phyloP scores from a whole-genome alignment of 2,329 filamentous ascomycete genomes.

The Nothophaeocryptopus gaeumannii region DNA sequence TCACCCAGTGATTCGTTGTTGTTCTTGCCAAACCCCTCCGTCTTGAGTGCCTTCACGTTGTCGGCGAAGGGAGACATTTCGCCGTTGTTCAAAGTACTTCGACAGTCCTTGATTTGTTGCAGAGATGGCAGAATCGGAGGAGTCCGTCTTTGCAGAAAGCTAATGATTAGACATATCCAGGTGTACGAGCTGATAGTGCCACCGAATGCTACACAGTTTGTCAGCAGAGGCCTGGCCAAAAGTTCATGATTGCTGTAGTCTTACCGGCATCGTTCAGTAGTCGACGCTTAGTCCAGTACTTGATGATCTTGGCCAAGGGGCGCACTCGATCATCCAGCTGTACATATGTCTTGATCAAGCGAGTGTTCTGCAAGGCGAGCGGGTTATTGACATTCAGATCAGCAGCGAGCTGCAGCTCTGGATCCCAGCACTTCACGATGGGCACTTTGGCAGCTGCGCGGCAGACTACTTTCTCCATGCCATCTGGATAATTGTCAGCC shows the following conservation, averaged over 20 bases:
- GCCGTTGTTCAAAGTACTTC: constrained; percentile 61
- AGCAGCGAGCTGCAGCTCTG: constrained; percentile 80
- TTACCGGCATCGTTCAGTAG: constrained; percentile 94
- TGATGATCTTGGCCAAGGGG: constrained; percentile 92
- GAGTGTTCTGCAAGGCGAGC: constrained; percentile 87
- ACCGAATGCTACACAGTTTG: constrained; percentile 66
- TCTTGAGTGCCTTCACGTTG: constrained; percentile 61
- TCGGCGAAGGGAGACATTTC: constrained; percentile 78
- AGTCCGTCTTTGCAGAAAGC: constrained; percentile 84
- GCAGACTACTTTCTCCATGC: constrained; percentile 95
- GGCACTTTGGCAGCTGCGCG: constrained; percentile 93
- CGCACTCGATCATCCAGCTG: constrained; percentile 87
- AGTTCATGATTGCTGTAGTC: constrained; percentile 30
- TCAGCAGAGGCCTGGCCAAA: constrained; percentile 11
- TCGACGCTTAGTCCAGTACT: constrained; percentile 91
- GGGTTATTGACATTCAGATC: constrained; percentile 99
- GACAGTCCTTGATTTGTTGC: constrained; percentile 68
- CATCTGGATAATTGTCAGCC: constrained; percentile 58
- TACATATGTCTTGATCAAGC: constrained; percentile 97
- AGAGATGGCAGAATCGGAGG: constrained; percentile 82
- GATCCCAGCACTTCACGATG: constrained; percentile 98
- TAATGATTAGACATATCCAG: constrained; percentile 98
- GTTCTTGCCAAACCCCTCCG: constrained; percentile 69
- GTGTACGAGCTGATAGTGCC: constrained; percentile 97
- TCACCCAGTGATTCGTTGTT: constrained; percentile 82